Evolutionary conservation across 352 stramenopile genomes (phyloP), one percentile per base, ranked within the genome.

Genomic region (Globisporangium nagaii): DNA sequence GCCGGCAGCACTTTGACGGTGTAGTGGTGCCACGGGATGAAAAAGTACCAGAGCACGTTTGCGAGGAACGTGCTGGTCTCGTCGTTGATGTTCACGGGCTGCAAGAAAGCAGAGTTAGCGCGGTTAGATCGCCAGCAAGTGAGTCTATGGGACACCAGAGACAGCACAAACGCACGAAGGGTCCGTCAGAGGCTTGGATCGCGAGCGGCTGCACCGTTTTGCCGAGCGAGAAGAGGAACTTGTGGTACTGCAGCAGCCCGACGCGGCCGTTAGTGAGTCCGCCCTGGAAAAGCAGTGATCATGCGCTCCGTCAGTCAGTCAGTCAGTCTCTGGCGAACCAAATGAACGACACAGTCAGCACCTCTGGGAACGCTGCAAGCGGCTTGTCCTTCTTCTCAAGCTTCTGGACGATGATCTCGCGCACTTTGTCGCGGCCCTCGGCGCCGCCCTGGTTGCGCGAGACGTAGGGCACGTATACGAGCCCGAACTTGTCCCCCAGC

Each of bases 1-100:
- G 65, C 53, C 0, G 74, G 74, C 32, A 89, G 61, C 22, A 70
- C 73, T 44, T 75, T 77, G 64, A 89, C 66, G 0, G 63, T 75
- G 61, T 86, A 89, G n/a, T 73, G 64, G 53, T 89, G 79, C 70
- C 71, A 89, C 37, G 79, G 79, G 28, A 77, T 51, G 35, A 89
- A 89, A 24, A 87, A 52, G 47, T 87, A 89, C 79, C 79, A 89
- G 1, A 80, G 53, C 20, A 89, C 74, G n/a, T 89, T 89, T 3
- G 79, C 79, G 11, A 76, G 30, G 63, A 85, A 87, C 31, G 79
- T 87, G 47, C 76, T 87, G 20, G 79, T 87, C 63, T 89, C 79
- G 60, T 87, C 79, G 35, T 89, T 89, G 58, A 87, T 86, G 47
- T 89, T 87, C 39, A 89, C 66, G 13, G 79, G 79, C 74, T 87